Conservation (phyloP, 495 filamentous ascomycete genomes). For the Evernia prunastri region DNA sequence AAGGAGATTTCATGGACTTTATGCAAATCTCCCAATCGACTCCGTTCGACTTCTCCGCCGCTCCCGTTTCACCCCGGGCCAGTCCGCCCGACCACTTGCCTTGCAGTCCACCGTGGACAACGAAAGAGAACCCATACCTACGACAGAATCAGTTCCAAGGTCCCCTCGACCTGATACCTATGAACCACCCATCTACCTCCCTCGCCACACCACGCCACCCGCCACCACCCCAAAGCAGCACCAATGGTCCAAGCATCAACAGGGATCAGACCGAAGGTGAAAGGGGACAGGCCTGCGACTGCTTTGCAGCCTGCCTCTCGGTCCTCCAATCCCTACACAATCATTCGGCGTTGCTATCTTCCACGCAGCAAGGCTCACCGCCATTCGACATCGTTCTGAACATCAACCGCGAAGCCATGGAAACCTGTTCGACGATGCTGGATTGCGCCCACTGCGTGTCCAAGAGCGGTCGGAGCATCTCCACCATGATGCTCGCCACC, state of each 20-base stretch:
- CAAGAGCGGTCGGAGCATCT: slow-evolving; percentile 34
- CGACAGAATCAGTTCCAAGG: slow-evolving; percentile 22
- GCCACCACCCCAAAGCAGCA: slow-evolving; percentile 5
- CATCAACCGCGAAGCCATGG: slow-evolving; percentile 43
- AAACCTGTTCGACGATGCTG: slow-evolving; percentile 42
- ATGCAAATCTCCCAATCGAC: slow-evolving; percentile 11
- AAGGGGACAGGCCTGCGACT: slow-evolving; percentile 31
- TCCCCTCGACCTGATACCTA: slow-evolving; percentile 31
- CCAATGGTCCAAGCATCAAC: background rate
- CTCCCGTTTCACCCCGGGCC: slow-evolving; percentile 5
- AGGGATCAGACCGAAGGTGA: background rate
- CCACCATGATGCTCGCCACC: slow-evolving; percentile 43
- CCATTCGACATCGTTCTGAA: slow-evolving; percentile 41
- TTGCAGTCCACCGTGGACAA: slow-evolving; percentile 12
- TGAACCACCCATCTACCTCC: slow-evolving; percentile 23
- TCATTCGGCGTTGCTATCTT: slow-evolving; percentile 33
- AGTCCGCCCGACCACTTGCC: slow-evolving; percentile 1
- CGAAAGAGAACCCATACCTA: slow-evolving; percentile 13
- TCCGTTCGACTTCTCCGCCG: slow-evolving; percentile 8
- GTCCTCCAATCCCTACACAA: slow-evolving; percentile 42
- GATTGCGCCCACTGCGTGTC: slow-evolving; percentile 30
- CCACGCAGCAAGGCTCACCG: slow-evolving; percentile 21
- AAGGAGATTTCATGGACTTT: slow-evolving; percentile 21
- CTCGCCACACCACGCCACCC: slow-evolving; percentile 8
- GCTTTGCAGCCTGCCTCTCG: slow-evolving; percentile 42